Percentiles rank a stretch among this genome's conserved stretches.
Conservation (phyloP, 208 protist species). For the Wallacemonas sp. region DNA sequence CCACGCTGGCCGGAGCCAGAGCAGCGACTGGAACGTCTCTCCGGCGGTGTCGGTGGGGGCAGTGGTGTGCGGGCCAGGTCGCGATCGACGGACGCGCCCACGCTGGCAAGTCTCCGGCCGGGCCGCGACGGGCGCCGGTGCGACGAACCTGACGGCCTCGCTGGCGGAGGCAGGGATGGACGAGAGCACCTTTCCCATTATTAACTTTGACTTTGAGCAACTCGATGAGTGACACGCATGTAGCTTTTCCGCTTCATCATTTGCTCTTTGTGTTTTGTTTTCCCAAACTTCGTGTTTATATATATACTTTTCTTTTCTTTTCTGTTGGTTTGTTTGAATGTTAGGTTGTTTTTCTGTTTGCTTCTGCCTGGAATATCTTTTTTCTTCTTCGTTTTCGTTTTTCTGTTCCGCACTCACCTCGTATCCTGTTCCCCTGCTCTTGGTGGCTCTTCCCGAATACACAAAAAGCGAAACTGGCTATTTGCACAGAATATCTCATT, state of each 20-base stretch:
- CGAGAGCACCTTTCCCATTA: slow-evolving; percentile 10
- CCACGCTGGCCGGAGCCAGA: neutral
- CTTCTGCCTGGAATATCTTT: no score
- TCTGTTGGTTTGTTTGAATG: neutral
- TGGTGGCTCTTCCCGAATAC: no score
- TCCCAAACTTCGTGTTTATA: neutral
- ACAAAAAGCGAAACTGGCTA: no score
- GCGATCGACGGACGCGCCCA: neutral
- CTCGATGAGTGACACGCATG: neutral
- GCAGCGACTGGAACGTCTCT: slow-evolving; percentile 11
- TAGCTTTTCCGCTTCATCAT: neutral
- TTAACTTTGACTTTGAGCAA: slow-evolving; percentile 15
- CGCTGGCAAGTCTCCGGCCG: slow-evolving; percentile 12
- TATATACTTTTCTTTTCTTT: neutral
- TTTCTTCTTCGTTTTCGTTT: no score
- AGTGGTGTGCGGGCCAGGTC: neutral
- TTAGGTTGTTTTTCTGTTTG: no score
- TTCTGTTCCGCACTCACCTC: no score
- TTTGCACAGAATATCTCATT: no score
- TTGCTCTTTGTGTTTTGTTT: neutral
- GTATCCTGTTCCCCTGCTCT: no score
- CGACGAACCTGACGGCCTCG: neutral
- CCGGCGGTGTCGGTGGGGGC: neutral
- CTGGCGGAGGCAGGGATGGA: slow-evolving; percentile 4
- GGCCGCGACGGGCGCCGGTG: neutral